Evolutionary conservation across 139 green algal genomes (phyloP).

Genomic region (Chlorella sp.): DNA sequence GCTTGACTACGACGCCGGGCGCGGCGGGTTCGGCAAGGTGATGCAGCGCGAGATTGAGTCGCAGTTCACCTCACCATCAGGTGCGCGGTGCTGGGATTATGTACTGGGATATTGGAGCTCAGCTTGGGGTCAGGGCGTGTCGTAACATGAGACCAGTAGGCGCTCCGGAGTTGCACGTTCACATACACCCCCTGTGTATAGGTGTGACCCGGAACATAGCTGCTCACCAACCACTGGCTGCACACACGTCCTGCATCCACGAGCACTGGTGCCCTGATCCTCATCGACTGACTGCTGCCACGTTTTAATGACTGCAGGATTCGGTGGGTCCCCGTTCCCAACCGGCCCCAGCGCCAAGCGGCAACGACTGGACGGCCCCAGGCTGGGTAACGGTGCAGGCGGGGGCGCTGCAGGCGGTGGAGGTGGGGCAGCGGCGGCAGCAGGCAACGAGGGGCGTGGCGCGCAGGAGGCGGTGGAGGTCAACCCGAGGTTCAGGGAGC

Average conservation of each 20-base stretch:
- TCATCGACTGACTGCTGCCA: no score
- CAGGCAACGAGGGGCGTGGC: background rate
- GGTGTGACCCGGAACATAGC: no score
- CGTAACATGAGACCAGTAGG: no score
- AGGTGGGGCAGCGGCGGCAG: background rate
- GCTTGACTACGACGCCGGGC: constrained; percentile 83
- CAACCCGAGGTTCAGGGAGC: background rate
- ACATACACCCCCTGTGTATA: no score
- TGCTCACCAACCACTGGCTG: no score
- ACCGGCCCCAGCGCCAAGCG: background rate
- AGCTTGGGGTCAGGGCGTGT: background rate
- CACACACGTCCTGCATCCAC: no score
- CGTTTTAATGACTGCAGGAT: no score
- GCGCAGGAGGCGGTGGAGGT: background rate
- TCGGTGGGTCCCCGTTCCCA: background rate
- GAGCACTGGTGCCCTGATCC: no score
- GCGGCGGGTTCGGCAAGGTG: constrained; percentile 63
- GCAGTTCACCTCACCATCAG: constrained; percentile 9
- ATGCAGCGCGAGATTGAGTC: constrained; percentile 27
- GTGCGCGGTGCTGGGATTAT: background rate
- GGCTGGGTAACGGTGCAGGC: background rate
- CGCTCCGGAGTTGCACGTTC: no score
- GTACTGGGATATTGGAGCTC: no score
- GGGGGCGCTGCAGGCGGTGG: background rate
- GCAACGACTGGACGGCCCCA: background rate